Percentiles rank a stretch among this genome's conserved stretches.
Conservation (phyloP, 2,329 filamentous ascomycete genomes). For the Torrubiella hemipterigena region DNA sequence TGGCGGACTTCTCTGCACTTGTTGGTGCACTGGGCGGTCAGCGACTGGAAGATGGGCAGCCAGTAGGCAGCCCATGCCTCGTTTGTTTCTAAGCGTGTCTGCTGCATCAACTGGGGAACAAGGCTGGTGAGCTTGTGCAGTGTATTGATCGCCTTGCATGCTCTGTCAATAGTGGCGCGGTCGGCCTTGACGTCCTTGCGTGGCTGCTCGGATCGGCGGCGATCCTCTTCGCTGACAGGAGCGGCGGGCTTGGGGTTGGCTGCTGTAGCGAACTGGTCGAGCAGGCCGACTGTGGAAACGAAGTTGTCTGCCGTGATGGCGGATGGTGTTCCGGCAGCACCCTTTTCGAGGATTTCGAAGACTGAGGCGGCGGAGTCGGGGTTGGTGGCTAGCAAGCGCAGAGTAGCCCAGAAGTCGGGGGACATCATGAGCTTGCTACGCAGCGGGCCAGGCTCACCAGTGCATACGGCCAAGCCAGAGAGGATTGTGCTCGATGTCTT, state of each 20-base stretch:
- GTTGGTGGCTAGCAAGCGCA: constrained; percentile 61
- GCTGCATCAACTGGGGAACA: constrained; percentile 77
- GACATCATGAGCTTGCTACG: constrained; percentile 91
- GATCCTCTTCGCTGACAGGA: constrained; percentile 47
- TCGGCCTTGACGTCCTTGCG: constrained; percentile 15
- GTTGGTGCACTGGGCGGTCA: constrained; percentile 86
- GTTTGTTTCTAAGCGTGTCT: constrained; percentile 80
- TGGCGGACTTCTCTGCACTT: constrained; percentile 88
- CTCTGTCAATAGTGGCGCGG: constrained; percentile 54
- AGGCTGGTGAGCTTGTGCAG: constrained; percentile 73
- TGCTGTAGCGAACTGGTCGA: constrained; percentile 82
- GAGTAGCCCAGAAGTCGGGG: constrained; percentile 91
- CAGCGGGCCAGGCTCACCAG: constrained; percentile 63
- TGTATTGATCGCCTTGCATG: constrained; percentile 67
- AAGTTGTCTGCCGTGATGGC: constrained; percentile 94
- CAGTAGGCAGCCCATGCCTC: constrained; percentile 97
- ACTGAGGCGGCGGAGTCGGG: constrained; percentile 63
- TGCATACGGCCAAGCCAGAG: constrained; percentile 68
- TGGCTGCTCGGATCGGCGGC: constrained; percentile 18
- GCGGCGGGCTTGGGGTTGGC: constrained; percentile 59
- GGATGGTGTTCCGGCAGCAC: constrained; percentile 60
- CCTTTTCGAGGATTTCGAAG: constrained; percentile 75
- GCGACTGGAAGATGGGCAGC: constrained; percentile 83
- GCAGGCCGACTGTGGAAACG: constrained; percentile 68
- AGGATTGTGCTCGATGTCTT: constrained; percentile 66